These are phyloP conservation scores for Saccharomycopsis amapae DNA, from an alignment of 805 yeast genomes.

Conservation along the genomic window DNA sequence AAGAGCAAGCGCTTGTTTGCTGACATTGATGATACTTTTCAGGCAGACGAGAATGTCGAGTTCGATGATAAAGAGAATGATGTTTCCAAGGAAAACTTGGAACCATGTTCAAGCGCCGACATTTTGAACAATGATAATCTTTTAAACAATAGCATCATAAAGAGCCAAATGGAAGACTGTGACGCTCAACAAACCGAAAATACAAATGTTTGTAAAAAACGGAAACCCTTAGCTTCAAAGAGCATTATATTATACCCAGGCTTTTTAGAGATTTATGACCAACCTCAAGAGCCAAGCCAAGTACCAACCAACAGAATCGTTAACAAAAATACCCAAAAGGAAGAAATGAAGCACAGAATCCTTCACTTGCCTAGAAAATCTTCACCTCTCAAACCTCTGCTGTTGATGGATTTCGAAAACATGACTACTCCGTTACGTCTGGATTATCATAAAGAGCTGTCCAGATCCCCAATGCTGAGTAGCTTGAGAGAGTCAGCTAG, in stretches of 20 bases:
- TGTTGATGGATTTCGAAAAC: neutral
- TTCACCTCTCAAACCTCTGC: constrained; percentile 15
- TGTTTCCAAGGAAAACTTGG: constrained; percentile 13
- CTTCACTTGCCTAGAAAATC: constrained; percentile 18
- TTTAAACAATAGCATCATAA: constrained; percentile 4
- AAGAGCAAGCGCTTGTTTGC: too few species aligned
- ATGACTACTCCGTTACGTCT: neutral
- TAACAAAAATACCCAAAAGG: neutral
- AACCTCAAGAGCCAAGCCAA: constrained; percentile 5
- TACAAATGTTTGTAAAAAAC: neutral
- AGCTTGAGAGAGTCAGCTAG: neutral
- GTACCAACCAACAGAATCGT: too few species aligned
- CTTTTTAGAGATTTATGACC: constrained; percentile 5
- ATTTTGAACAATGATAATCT: constrained; percentile 12
- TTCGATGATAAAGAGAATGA: constrained; percentile 16
- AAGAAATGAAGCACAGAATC: constrained; percentile 1
- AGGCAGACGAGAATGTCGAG: neutral
- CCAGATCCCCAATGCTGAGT: neutral
- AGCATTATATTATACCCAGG: constrained; percentile 17
- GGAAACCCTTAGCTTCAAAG: constrained; percentile 13
- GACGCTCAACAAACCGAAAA: too few species aligned
- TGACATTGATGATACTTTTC: too few species aligned
- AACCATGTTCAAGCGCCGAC: constrained; percentile 9
- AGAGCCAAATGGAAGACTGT: too few species aligned
- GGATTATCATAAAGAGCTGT: neutral